Conservation (phyloP, 228 moss, liverwort and hornwort species). For the Sphagnum fallax region DNA sequence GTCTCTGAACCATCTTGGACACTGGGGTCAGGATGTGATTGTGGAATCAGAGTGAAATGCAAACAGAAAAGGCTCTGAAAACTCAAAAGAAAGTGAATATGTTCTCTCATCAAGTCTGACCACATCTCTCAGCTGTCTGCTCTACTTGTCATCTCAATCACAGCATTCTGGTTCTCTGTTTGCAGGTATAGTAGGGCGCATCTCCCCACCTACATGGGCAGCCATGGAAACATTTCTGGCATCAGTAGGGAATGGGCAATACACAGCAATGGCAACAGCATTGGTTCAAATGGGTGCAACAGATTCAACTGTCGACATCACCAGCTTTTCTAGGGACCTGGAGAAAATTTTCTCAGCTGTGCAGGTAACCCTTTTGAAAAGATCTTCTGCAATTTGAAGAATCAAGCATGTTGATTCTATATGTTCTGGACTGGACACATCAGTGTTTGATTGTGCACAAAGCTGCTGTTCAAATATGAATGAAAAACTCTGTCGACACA, state of each 20-base stretch:
- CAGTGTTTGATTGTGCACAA: too few relatives aligned
- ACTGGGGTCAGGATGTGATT: too few relatives aligned
- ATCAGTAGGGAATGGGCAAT: slow-evolving; percentile 72
- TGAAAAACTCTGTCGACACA: too few relatives aligned
- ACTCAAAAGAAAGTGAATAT: too few relatives aligned
- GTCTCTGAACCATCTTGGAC: too few relatives aligned
- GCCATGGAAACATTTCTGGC: slow-evolving; percentile 85
- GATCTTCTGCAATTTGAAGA: background rate
- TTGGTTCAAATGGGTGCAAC: slow-evolving; percentile 97
- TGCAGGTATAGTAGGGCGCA: slow-evolving; percentile 94
- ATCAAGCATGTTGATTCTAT: background rate
- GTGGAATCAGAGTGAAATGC: too few relatives aligned
- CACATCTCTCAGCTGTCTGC: too few relatives aligned
- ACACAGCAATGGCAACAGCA: slow-evolving; percentile 78
- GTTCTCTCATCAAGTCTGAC: too few relatives aligned
- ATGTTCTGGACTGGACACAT: too few relatives aligned
- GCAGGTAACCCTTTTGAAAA: slow-evolving; percentile 31
- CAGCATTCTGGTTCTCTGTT: background rate
- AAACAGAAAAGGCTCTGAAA: too few relatives aligned
- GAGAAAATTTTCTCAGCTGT: slow-evolving; percentile 85
- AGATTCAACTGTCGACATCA: slow-evolving; percentile 55
- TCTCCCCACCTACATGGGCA: slow-evolving; percentile 86
- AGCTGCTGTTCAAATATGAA: too few relatives aligned
- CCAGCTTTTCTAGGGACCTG: slow-evolving; percentile 80
- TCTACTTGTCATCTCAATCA: too few relatives aligned